Evolutionary conservation across 2,329 filamentous ascomycete species (phyloP).

Genomic region (Pseudogymnoascus destructans): DNA sequence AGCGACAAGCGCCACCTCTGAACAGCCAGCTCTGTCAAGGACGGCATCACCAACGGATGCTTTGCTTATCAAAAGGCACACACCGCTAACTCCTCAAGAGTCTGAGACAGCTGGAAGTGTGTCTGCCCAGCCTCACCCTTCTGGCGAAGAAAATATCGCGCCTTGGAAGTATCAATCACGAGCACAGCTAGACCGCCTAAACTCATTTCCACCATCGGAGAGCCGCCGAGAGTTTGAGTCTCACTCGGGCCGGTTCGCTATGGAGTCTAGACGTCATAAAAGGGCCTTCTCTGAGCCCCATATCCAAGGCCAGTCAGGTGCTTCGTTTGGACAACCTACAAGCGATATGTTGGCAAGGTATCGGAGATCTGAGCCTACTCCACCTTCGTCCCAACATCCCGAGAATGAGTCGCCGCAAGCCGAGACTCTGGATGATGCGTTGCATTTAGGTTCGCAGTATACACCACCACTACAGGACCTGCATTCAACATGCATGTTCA

Average conservation of each 20-base stretch:
- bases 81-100: background rate
- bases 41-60: background rate
- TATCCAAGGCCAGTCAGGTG: background rate
- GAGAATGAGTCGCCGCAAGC: background rate
- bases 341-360: background rate
- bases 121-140: background rate
- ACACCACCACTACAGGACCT: constrained; percentile 1
- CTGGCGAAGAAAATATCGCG: background rate
- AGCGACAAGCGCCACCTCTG: background rate
- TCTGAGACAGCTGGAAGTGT: background rate
- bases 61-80: background rate
- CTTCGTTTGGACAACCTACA: background rate
- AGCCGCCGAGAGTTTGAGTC: background rate
- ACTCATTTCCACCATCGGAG: background rate
- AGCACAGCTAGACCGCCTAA: background rate
- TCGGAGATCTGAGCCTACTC: background rate
- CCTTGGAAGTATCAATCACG: background rate
- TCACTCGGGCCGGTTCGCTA: background rate
- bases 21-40: background rate
- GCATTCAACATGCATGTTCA: constrained; percentile 37
- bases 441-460: background rate
- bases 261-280: background rate
- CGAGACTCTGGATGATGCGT: background rate
- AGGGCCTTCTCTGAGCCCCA: background rate
- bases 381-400: background rate